A percentile compares a stretch with the other conserved stretches of the same genome.
Evolutionary conservation across 2,329 filamentous ascomycete species (phyloP).

Genomic region (Drechslerella dactyloides): DNA sequence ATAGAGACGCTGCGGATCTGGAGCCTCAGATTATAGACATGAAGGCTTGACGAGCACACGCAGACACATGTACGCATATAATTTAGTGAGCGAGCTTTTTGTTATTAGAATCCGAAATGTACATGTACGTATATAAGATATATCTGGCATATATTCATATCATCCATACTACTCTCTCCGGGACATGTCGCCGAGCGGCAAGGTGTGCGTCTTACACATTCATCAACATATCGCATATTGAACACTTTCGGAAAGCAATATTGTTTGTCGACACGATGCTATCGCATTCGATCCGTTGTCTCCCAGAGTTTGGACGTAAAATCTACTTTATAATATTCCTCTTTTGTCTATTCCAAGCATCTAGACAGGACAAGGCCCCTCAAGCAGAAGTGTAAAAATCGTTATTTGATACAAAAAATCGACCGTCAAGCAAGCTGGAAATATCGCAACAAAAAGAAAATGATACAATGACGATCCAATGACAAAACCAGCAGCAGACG

Average conservation of each 20-base stretch:
- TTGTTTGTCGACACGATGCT: too few relatives aligned
- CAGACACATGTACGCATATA: too few relatives aligned
- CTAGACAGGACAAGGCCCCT: conserved; percentile 10
- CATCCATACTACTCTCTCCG: too few relatives aligned
- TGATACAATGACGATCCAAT: background rate
- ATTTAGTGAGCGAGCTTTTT: too few relatives aligned
- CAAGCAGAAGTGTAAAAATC: conserved; percentile 27
- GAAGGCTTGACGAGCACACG: background rate
- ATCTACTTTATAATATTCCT: background rate
- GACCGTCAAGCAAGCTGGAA: conserved; percentile 24
- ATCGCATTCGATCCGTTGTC: background rate
- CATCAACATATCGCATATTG: too few relatives aligned
- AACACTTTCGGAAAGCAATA: too few relatives aligned
- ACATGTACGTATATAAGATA: too few relatives aligned
- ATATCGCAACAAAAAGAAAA: conserved; percentile 16
- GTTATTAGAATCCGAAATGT: too few relatives aligned
- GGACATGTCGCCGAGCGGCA: too few relatives aligned
- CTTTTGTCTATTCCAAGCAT: conserved; percentile 33
- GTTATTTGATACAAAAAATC: conserved; percentile 48
- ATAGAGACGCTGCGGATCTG: background rate
- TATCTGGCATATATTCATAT: too few relatives aligned
- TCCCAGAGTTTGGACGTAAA: background rate
- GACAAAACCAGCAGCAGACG: conserved; percentile 24
- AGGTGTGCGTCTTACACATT: too few relatives aligned
- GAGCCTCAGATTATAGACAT: background rate